phyloP scores from a whole-genome alignment of 2,329 filamentous ascomycete genomes.

The Hypoxylon sp. region DNA sequence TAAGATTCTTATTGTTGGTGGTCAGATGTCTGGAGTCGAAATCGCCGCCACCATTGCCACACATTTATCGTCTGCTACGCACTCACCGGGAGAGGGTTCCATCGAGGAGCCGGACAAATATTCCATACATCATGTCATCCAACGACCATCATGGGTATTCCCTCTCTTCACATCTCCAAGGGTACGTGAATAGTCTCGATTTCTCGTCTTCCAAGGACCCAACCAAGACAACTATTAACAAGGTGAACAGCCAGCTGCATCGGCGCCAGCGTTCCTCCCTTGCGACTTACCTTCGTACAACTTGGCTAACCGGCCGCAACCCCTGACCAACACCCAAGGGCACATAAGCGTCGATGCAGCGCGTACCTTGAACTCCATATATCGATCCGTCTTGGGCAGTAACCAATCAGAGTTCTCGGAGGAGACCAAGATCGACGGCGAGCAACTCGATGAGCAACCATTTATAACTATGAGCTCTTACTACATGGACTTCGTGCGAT shows the following conservation, averaged over 20 bases:
- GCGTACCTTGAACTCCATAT: slow-evolving; percentile 66
- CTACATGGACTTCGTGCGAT: slow-evolving; percentile 81
- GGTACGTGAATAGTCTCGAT: slow-evolving; percentile 53
- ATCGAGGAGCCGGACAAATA: slow-evolving; percentile 64
- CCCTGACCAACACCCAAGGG: slow-evolving; percentile 74
- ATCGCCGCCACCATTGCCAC: slow-evolving; percentile 79
- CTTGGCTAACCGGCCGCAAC: slow-evolving; percentile 70
- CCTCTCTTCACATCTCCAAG: slow-evolving; percentile 70
- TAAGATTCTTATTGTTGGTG: slow-evolving; percentile 81
- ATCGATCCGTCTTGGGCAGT: slow-evolving; percentile 63
- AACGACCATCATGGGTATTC: slow-evolving; percentile 80
- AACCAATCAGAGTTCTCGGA: slow-evolving; percentile 68
- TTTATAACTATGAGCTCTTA: slow-evolving; percentile 79
- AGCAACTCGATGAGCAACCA: slow-evolving; percentile 66
- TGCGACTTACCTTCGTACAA: slow-evolving; percentile 82
- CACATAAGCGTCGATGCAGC: slow-evolving; percentile 73
- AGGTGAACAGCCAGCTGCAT: slow-evolving; percentile 57
- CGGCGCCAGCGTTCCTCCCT: slow-evolving; percentile 76
- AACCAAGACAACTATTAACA: slow-evolving; percentile 52
- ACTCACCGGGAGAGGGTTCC: slow-evolving; percentile 63
- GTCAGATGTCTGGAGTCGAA: slow-evolving; percentile 87
- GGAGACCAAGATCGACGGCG: slow-evolving; percentile 57
- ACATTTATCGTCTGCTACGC: slow-evolving; percentile 75
- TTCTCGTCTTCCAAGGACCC: not conserved
- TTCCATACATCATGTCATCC: slow-evolving; percentile 76